Conservation (phyloP, 2,329 filamentous ascomycete species). For the Penicillium brasilianum region DNA sequence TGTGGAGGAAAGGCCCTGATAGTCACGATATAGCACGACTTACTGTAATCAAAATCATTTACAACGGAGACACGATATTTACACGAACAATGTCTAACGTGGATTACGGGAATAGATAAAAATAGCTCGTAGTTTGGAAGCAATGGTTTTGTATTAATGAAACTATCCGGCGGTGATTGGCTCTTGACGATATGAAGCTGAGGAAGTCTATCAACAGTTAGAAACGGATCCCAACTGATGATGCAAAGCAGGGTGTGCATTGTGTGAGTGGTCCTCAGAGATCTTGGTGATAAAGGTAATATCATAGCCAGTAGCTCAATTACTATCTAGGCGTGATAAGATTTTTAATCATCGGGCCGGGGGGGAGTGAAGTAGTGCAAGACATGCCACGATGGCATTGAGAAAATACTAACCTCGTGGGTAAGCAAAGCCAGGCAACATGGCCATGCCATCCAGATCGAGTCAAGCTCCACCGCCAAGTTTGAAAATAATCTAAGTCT, state of each 20-base stretch:
- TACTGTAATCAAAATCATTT: constrained; percentile 33
- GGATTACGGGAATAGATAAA: not conserved
- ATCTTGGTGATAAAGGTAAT: constrained; percentile 68
- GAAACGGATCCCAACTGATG: constrained; percentile 23
- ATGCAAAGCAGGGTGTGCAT: constrained; percentile 23
- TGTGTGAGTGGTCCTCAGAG: constrained; percentile 60
- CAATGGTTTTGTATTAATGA: not conserved
- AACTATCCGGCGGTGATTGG: not conserved
- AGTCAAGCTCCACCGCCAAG: not conserved
- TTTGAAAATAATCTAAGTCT: constrained; percentile 22
- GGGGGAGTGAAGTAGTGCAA: not conserved
- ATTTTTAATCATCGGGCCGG: constrained; percentile 68
- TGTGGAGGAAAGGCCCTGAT: constrained; percentile 8
- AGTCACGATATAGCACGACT: constrained; percentile 36
- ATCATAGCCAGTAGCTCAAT: constrained; percentile 65
- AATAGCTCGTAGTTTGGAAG: not conserved
- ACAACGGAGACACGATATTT: constrained; percentile 4
- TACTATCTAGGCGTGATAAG: constrained; percentile 70
- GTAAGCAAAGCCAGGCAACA: not conserved
- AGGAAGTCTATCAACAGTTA: constrained; percentile 28
- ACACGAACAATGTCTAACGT: not conserved
- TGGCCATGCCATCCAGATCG: not conserved
- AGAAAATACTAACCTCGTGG: constrained; percentile 3
- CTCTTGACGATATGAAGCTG: not conserved
- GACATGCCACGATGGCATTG: not conserved